Evolutionary conservation across 768 basidiomycete genomes (phyloP), one percentile per base, ranked within the genome.

Genomic region (Termitomyces sp.): DNA sequence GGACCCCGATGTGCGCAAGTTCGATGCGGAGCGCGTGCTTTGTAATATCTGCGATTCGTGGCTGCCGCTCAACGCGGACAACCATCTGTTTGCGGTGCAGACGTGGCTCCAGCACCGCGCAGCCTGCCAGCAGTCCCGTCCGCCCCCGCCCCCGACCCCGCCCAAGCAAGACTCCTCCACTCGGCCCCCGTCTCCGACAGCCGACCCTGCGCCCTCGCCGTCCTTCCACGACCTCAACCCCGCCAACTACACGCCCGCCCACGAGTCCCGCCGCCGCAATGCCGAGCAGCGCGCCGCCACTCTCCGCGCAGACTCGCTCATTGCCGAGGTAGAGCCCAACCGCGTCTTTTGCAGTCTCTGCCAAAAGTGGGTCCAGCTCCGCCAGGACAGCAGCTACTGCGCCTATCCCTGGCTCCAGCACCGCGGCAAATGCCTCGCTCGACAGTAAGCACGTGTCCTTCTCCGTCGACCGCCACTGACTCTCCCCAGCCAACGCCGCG

Each of bases 361-460:
- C 67, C 76, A 80, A 65, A 90, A 91, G 70, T 92, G 90, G 90
- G 88, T 92, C 1, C 90, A 91, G 69, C 76, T 92, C 20, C 70
- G 90, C 43, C 88, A 90, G 67, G 89, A 92, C 63, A 84, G 82
- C 59, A 82, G 83, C 10, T 92, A 86, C 68, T 92, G 89, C 62
- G 86, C 89, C 53, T 89, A 90, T 66, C 53, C 53, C 8, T 44
- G 42, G 53, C 26, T 44, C 18, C 40, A 43, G 30, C 53, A 54
- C 6, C 40, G 40, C 6, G 53, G 53, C 7, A 54, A 54, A 8
- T 54, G 53, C 73, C 68, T 88, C 46, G 80, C 82, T n/a, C 72
- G 87, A 65, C 78, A 83, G 88, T 90, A 68, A 66, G 84, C 82
- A 5, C n/a, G 0, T 2, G 30, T 44, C 47, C 9, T 28, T 56